Conservation (phyloP, 2,329 filamentous ascomycete species). For the Stenocarpella maydis region DNA sequence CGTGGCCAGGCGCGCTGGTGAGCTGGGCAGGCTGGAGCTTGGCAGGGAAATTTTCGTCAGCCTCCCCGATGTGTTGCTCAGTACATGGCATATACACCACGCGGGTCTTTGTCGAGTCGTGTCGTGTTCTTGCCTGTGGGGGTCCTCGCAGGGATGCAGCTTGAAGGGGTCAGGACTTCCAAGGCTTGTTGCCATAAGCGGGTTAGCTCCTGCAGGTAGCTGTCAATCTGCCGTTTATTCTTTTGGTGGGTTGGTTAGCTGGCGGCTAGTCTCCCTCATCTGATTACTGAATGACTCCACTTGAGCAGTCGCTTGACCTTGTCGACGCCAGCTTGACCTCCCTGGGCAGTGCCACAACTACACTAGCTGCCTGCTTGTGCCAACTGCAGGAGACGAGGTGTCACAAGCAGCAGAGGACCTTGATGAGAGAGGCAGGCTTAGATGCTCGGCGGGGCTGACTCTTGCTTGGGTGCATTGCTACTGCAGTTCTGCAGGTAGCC, state of each 20-base stretch:
- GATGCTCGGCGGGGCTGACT: slow-evolving; percentile 7
- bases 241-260: neutral
- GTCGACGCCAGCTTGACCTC: neutral
- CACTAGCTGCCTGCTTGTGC: too few relatives aligned
- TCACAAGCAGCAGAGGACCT: slow-evolving; percentile 5
- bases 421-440: neutral
- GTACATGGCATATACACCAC: slow-evolving; percentile 9
- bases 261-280: neutral
- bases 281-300: slow-evolving; percentile 24
- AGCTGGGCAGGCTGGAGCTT: neutral
- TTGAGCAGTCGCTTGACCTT: slow-evolving; percentile 17
- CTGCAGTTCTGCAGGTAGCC: neutral
- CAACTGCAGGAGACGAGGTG: neutral
- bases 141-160: slow-evolving; percentile 17
- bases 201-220: neutral
- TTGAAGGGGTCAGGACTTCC: neutral
- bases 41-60: slow-evolving; percentile 11
- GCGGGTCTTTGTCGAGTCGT: slow-evolving; percentile 4
- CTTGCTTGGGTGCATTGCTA: neutral
- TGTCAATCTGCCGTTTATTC: slow-evolving; percentile 12
- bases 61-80: neutral
- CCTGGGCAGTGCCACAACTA: neutral
- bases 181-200: neutral
- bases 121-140: neutral
- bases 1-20: neutral